A percentile compares a stretch with the other conserved stretches of the same genome.
Conservation (phyloP, 371 early-diverging fungal genomes). For the Mucor indicus region DNA sequence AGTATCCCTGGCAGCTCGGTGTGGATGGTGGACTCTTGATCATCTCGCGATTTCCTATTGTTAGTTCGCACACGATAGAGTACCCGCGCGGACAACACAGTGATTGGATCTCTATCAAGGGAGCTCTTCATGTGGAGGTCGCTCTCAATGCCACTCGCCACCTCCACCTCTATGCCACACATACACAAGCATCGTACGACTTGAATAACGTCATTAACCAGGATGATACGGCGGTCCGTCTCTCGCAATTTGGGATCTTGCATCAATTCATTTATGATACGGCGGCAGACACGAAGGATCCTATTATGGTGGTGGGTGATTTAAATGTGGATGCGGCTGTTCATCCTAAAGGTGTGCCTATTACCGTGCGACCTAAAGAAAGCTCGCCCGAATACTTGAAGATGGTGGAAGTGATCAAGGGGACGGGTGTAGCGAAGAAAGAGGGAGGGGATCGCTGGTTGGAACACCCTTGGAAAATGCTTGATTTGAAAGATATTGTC, state of each 20-base stretch:
- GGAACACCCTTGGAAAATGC: constrained; percentile 21
- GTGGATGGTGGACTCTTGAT: constrained; percentile 86
- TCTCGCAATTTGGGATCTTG: constrained; percentile 61
- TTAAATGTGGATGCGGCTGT: constrained; percentile 70
- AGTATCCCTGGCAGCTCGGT: constrained; percentile 58
- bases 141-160: constrained; percentile 41
- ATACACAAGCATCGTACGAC: constrained; percentile 77
- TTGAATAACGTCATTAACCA: constrained; percentile 41
- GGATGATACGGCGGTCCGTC: constrained; percentile 53
- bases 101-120: constrained; percentile 76
- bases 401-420: constrained; percentile 64
- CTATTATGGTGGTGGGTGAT: constrained; percentile 72
- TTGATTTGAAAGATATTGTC: constrained; percentile 48
- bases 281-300: constrained; percentile 20
- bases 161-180: constrained; percentile 78
- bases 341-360: constrained; percentile 28
- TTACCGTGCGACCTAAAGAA: constrained; percentile 30
- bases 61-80: constrained; percentile 46
- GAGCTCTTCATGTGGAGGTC: constrained; percentile 75
- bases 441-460: constrained; percentile 4
- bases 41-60: constrained; percentile 72
- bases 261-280: constrained; percentile 64
- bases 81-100: constrained; percentile 69
- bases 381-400: constrained; percentile 56
- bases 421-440: constrained; percentile 30